These are phyloP conservation scores for Scheffersomyces titani DNA, from an alignment of 1,139 yeast species.

Conservation along the genomic window DNA sequence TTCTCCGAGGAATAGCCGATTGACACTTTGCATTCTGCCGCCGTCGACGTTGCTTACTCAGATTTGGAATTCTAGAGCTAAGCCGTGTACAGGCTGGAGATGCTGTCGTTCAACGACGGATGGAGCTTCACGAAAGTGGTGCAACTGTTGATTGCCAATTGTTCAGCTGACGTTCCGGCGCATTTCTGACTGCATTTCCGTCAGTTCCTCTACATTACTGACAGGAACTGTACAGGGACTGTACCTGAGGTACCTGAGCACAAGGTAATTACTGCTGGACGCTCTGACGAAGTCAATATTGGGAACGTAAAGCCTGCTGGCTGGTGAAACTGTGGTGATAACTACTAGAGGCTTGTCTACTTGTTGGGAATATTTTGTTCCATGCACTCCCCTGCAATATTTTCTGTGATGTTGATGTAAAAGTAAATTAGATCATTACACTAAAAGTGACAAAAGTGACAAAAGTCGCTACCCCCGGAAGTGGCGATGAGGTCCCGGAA, in stretches of 20 bases:
- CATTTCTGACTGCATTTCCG: neutral
- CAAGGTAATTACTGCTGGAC: neutral
- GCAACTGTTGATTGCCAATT: neutral
- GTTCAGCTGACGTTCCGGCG: neutral
- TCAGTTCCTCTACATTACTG: neutral
- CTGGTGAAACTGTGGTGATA: neutral
- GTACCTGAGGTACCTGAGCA: neutral
- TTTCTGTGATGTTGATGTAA: neutral
- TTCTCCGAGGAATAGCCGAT: neutral
- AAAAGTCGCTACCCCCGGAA: neutral
- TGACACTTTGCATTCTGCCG: neutral
- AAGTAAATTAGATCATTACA: neutral
- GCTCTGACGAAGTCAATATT: neutral
- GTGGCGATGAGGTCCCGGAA: neutral
- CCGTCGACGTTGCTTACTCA: neutral
- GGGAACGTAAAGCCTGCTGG: neutral
- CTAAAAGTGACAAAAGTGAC: neutral
- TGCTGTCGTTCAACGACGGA: neutral
- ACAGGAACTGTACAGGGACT: neutral
- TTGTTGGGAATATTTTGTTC: neutral
- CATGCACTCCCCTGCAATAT: neutral
- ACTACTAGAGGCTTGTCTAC: neutral
- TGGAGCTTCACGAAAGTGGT: neutral
- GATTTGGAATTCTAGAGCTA: neutral
- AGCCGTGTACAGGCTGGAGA: neutral